These are phyloP conservation scores for Candida michaelii DNA, from an alignment of 805 yeast genomes.

Conservation along the genomic window DNA sequence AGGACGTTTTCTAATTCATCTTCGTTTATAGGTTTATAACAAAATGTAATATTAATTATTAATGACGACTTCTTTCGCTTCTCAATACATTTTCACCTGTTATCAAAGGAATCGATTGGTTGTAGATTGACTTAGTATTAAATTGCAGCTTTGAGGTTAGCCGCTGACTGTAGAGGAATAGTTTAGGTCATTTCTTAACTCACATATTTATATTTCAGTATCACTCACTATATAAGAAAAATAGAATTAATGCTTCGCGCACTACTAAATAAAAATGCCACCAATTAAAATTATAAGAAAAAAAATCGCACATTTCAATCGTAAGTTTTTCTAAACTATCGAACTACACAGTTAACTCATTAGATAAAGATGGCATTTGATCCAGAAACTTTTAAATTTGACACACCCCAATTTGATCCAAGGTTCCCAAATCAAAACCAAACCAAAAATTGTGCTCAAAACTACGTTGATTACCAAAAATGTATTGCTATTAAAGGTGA, in stretches of 20 bases:
- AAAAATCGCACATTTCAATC: slow-evolving; percentile 2
- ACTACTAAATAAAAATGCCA: background rate
- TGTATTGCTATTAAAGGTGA: slow-evolving; percentile 97
- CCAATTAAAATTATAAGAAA: slow-evolving; percentile 4
- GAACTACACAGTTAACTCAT: background rate
- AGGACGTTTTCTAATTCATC: background rate
- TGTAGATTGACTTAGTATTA: too few species aligned
- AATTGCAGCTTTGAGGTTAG: too few species aligned
- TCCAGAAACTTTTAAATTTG: slow-evolving; percentile 41
- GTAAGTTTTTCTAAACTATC: slow-evolving; percentile 5
- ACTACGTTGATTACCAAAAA: slow-evolving; percentile 96
- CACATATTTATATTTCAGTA: too few species aligned
- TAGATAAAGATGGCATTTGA: slow-evolving; percentile 32
- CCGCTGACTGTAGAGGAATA: too few species aligned
- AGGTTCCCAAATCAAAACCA: slow-evolving; percentile 98
- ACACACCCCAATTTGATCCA: slow-evolving; percentile 66
- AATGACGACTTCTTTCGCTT: too few species aligned
- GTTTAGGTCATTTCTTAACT: too few species aligned
- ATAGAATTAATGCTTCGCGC: background rate
- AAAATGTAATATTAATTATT: too few species aligned
- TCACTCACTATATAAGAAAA: background rate
- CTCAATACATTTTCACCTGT: too few species aligned
- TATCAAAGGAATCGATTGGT: too few species aligned
- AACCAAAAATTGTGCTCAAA: slow-evolving; percentile 97
- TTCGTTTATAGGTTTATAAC: background rate